phyloP scores from a whole-genome alignment of 1,284 basidiomycete species.

The Trichosporon sp. region DNA sequence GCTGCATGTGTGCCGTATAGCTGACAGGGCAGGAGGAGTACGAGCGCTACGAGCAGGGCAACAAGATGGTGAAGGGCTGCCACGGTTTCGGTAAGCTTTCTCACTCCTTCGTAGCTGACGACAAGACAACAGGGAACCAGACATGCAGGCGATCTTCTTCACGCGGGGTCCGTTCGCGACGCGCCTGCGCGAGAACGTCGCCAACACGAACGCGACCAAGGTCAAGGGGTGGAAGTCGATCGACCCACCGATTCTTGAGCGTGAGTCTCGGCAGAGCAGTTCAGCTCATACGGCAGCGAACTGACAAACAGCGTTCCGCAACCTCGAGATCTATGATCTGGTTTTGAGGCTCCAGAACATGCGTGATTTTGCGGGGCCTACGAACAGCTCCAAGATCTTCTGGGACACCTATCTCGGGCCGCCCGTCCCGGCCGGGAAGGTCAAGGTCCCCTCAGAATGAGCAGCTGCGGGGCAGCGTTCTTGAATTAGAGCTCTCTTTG shows the following conservation, averaged over 20 bases:
- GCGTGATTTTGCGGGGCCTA: not conserved
- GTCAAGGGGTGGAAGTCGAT: slow-evolving; percentile 40
- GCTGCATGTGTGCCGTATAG: not conserved
- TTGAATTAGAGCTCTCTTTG: not conserved
- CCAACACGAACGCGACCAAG: slow-evolving; percentile 47
- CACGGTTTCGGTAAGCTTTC: slow-evolving; percentile 15
- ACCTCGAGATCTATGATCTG: slow-evolving; percentile 79
- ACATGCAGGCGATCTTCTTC: slow-evolving; percentile 87
- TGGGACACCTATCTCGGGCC: not conserved
- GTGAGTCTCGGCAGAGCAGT: too few species aligned
- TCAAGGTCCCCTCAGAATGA: not conserved
- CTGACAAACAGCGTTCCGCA: slow-evolving; percentile 58
- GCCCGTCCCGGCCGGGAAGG: not conserved
- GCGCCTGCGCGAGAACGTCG: not conserved
- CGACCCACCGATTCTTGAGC: slow-evolving; percentile 65
- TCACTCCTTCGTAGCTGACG: not conserved
- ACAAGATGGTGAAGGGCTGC: slow-evolving; percentile 8
- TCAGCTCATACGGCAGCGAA: not conserved
- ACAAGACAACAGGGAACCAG: slow-evolving; percentile 61
- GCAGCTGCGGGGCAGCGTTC: too few species aligned
- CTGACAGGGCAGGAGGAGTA: slow-evolving; percentile 48
- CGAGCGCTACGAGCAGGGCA: not conserved
- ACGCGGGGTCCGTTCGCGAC: slow-evolving; percentile 47
- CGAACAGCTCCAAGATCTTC: not conserved
- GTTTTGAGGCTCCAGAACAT: slow-evolving; percentile 62